Evolutionary conservation across 768 basidiomycete genomes (phyloP), one percentile per base, ranked within the genome.

Genomic region (Panus rudis): DNA sequence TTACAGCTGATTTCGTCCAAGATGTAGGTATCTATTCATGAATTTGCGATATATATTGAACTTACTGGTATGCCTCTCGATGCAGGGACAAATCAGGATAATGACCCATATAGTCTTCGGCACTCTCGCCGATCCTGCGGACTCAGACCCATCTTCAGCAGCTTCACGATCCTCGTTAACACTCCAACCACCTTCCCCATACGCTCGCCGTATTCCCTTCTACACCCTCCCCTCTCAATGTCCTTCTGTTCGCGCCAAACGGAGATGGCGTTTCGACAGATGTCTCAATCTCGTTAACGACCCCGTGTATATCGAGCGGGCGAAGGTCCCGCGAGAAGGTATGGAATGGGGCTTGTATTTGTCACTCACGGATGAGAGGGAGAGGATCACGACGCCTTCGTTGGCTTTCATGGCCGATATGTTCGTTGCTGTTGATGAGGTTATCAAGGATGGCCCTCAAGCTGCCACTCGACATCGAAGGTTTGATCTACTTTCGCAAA

Each of bases 271-370:
- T 10, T 74, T 69, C 54, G 49, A 57, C 4, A 43, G 55, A 16
- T 57, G 64, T 20, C 45, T 71, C 19, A 54, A 56, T 14, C 57
- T 65, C 51, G 64, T 73, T 4, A 48, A 59, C 2, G 81, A 82
- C 28, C 51, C 61, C 1, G 49, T 64, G 10, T 64, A 77, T 19
- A 47, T 55, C 6, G 56, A 59, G 2, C 66, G 59, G 37, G 77
- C 79, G 46, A 40, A 54, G 6, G 56, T 37, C 48, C 60, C 19
- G 21, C 75, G 75, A 6, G 75, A 70, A 0, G 76, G 79, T 2
- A 47, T 69, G 3, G 71, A 76, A 52, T 80, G 75, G 72, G 81
- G 74, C 12, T 69, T 72, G 10, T 83, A 79, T 77, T 61, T 79
- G 17, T 61, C 68, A 39, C 70, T 79, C 37, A 52, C 50, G 7